Base-by-base conservation (phyloP, 192 early-diverging fungal species). In the Podila epicladia region DNA sequence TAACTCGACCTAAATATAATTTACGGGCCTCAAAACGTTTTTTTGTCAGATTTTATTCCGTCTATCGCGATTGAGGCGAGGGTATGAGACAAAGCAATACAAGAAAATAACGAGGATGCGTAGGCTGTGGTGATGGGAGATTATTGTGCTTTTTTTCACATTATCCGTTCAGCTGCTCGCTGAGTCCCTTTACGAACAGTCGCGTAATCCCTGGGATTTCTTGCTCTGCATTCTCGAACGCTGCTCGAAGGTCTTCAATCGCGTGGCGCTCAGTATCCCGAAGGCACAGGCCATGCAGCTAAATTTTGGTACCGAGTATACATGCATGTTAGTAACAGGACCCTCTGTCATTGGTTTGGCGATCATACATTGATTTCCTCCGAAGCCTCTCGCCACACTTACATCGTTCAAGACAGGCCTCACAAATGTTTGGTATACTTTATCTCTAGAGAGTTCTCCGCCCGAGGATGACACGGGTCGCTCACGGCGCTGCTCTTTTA, bases 401-500 rank as follows among this genome's bases (percentile, higher is more conserved):
- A 80, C 77, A 13, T 80, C 69, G 19, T 64, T 69, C 26, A 80
- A 45, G 2, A 80, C 77, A 4, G 77, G 77, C 37, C 71, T 45
- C 7, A 80, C 71, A 65, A 80, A 80, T 0, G 70, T 80, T 50
- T 80, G 77, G 31, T 80, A 80, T 9, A 80, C 77, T 55, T 80
- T 80, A 45, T 80, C 75, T 61, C 64, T 28, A 61, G 50, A 6
- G 45, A 45, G 11, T 64, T 70, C 11, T 60, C 55, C 9, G 70
- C 72, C 13, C 51, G 22, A 24, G 65, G 67, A 35, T 62, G 49
- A 62, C 9, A 67, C 67, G 20, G 62, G 62, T 1, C 71, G 77
- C 19, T 69, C 65, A 7, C 72, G 70, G 8, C 20, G 67, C 24
- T 55, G 12, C 19, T 70, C 68, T 13, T 62, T 37, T 3, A 73